Evolutionary conservation across 306 rosid species (phyloP).

Genomic region (Trifolium repens): DNA sequence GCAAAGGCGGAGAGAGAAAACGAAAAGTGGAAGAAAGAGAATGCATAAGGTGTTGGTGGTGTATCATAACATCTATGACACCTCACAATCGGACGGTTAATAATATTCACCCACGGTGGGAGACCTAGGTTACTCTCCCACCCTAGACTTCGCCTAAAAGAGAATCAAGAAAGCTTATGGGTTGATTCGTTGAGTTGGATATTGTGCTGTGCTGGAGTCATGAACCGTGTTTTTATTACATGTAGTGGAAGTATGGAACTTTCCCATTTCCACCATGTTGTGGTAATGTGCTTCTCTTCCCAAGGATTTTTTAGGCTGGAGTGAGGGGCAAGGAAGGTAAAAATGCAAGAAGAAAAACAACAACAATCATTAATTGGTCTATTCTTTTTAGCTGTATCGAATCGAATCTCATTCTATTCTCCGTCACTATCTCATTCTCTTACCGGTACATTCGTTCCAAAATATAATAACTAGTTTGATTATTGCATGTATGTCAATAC

Average conservation of each 20-base stretch:
- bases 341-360: slow-evolving; percentile 57
- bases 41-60: no score
- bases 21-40: no score
- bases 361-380: slow-evolving; percentile 56
- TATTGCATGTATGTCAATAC: no score
- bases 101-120: no score
- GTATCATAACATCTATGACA: no score
- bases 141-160: not conserved
- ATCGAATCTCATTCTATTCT: slow-evolving; percentile 48
- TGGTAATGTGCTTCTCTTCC: slow-evolving; percentile 42
- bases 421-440: slow-evolving; percentile 26
- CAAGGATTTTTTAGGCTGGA: slow-evolving; percentile 48
- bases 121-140: no score
- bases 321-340: slow-evolving; percentile 69
- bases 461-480: no score
- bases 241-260: slow-evolving; percentile 35
- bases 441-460: not conserved
- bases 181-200: slow-evolving; percentile 55
- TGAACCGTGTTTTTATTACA: slow-evolving; percentile 38
- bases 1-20: no score
- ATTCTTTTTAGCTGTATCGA: slow-evolving; percentile 66
- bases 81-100: no score
- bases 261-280: slow-evolving; percentile 45
- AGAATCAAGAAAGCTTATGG: slow-evolving; percentile 56
- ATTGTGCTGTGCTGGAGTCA: slow-evolving; percentile 41